These are phyloP conservation scores for Pulicaria dysenterica DNA, from an alignment of 129 eudicot genomes.

Conservation along the genomic window DNA sequence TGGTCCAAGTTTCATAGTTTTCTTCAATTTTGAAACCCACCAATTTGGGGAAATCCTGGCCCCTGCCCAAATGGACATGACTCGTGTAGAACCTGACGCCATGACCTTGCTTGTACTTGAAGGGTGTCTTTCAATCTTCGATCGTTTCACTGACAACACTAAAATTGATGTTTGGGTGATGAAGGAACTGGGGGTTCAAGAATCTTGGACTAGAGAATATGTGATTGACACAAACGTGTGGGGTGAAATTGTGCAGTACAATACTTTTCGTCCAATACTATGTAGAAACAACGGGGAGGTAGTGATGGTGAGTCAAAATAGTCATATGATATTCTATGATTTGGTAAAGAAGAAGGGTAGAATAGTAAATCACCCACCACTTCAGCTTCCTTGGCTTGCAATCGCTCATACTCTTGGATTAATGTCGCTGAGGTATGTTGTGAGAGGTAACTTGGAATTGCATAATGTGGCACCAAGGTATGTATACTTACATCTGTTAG, in stretches of 20 bases:
- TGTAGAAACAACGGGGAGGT: conserved; percentile 31
- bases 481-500: not conserved
- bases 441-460: conserved; percentile 19
- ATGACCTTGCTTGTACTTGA: conserved; percentile 16
- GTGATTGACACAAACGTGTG: conserved; percentile 23
- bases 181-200: conserved; percentile 22
- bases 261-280: conserved; percentile 3
- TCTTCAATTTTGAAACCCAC: conserved; percentile 25
- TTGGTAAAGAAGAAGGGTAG: conserved; percentile 27
- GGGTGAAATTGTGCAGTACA: not conserved
- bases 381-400: not conserved
- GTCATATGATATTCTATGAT: conserved; percentile 15
- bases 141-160: not conserved
- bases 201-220: conserved; percentile 28
- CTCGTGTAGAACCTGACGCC: not conserved
- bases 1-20: conserved; percentile 16
- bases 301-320: conserved; percentile 16
- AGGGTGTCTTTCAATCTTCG: conserved; percentile 19
- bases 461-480: conserved; percentile 28
- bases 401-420: conserved; percentile 28
- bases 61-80: conserved; percentile 3
- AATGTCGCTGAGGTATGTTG: conserved; percentile 21
- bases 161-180: conserved; percentile 20
- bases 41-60: conserved; percentile 19
- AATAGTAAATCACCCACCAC: not conserved